These are phyloP conservation scores for Austroboletus niveus DNA, from an alignment of 1,284 basidiomycete genomes.

Conservation along the genomic window DNA sequence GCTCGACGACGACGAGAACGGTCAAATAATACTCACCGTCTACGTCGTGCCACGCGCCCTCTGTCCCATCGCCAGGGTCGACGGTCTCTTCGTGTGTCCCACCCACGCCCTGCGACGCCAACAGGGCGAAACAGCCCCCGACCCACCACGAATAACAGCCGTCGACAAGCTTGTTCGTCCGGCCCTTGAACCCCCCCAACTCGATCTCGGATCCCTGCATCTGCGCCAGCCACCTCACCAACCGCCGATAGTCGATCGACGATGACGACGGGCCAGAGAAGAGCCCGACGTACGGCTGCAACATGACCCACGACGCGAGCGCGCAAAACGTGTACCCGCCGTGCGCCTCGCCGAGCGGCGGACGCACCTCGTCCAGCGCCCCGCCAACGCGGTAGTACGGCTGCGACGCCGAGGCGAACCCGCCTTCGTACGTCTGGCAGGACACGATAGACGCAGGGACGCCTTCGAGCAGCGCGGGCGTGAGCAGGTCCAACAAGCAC, in stretches of 20 bases:
- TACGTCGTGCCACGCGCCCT: slow-evolving; percentile 58
- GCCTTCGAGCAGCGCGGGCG: slow-evolving; percentile 79
- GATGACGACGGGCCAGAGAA: slow-evolving; percentile 20
- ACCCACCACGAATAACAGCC: slow-evolving; percentile 99
- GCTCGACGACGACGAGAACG: neutral
- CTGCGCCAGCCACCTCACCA: slow-evolving; percentile 81
- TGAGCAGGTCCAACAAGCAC: slow-evolving; percentile 76
- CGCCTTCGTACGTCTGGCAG: slow-evolving; percentile 98
- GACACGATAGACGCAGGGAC: slow-evolving; percentile 66
- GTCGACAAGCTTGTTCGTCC: slow-evolving; percentile 98
- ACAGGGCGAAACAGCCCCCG: slow-evolving; percentile 82
- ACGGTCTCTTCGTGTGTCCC: slow-evolving; percentile 28
- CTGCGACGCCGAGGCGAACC: slow-evolving; percentile 85
- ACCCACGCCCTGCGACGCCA: slow-evolving; percentile 65
- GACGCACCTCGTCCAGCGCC: slow-evolving; percentile 46
- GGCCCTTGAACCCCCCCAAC: slow-evolving; percentile 89
- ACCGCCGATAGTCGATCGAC: slow-evolving; percentile 55
- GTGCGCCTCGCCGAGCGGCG: slow-evolving; percentile 88
- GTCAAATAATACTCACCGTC: slow-evolving; percentile 48
- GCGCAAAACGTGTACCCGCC: slow-evolving; percentile 97
- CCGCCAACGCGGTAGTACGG: slow-evolving; percentile 47
- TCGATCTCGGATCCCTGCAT: slow-evolving; percentile 88
- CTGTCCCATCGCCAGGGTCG: slow-evolving; percentile 6
- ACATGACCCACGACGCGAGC: slow-evolving; percentile 79
- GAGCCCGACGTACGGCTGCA: slow-evolving; percentile 53